Evolutionary conservation across 2,329 filamentous ascomycete genomes (phyloP).

Genomic region (Arachnopeziza araneosa): DNA sequence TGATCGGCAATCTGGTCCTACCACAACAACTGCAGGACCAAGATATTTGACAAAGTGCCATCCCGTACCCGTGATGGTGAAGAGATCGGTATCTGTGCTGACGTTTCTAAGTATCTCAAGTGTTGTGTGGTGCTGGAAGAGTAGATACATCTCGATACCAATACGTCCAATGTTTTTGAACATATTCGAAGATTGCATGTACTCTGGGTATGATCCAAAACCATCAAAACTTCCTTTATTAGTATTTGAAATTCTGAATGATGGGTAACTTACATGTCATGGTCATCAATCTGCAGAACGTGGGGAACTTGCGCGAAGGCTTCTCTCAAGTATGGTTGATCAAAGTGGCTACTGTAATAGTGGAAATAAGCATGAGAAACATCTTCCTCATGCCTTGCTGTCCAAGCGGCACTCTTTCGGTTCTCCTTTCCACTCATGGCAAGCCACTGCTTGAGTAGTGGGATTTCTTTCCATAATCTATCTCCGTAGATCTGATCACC

Average conservation of each 20-base stretch:
- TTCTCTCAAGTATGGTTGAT: conserved; percentile 89
- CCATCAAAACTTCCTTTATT: conserved; percentile 73
- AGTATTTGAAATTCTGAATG: conserved; percentile 1
- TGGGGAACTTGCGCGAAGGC: conserved; percentile 97
- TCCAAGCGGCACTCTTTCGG: conserved; percentile 86
- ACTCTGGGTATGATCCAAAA: conserved; percentile 93
- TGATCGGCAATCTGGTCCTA: conserved; percentile 86
- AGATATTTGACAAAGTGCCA: conserved; percentile 99
- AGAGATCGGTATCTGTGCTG: conserved; percentile 81
- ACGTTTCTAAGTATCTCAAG: conserved; percentile 88
- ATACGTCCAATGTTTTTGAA: conserved; percentile 98
- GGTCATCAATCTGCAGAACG: conserved; percentile 87
- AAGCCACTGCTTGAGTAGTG: conserved; percentile 90
- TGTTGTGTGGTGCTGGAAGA: conserved; percentile 98
- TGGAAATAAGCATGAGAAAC: conserved; percentile 96
- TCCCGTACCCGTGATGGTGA: conserved; percentile 92
- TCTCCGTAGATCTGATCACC: conserved; percentile 96
- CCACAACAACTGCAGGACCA: conserved; percentile 82
- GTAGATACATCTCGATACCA: conserved; percentile 93
- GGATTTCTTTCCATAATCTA: conserved; percentile 92
- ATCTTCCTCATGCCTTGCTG: conserved; percentile 90
- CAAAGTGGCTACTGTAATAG: conserved; percentile 97
- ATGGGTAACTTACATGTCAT: conserved; percentile 76
- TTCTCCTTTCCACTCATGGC: conserved; percentile 89
- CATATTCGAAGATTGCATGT: conserved; percentile 96